These are phyloP conservation scores for Arbutus unedo DNA, from an alignment of 148 eudicot genomes.

Conservation along the genomic window DNA sequence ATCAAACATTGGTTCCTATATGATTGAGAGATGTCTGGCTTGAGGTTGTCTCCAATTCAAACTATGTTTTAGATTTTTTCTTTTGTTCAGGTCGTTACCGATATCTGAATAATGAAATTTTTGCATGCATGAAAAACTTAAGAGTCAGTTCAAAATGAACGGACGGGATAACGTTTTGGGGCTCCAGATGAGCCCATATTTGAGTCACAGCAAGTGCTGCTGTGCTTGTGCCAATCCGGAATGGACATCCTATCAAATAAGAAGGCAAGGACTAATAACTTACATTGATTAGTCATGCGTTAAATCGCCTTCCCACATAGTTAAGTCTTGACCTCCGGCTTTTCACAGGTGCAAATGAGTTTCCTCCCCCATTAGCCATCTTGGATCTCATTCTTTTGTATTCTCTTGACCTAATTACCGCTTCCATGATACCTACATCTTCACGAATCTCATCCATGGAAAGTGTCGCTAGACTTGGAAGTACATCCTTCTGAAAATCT, in stretches of 20 bases:
- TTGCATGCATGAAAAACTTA: not conserved
- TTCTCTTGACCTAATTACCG: constrained; percentile 53
- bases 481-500: constrained; percentile 68
- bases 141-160: not conserved
- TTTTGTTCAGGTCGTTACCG: no score
- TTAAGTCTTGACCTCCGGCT: constrained; percentile 49
- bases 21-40: no score
- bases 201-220: no score
- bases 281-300: constrained; percentile 20
- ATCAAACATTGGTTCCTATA: no score
- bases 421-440: constrained; percentile 58
- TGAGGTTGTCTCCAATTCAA: no score
- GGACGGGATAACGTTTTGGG: not conserved
- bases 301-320: constrained; percentile 30
- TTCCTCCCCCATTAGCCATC: constrained; percentile 23
- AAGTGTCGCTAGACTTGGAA: constrained; percentile 51
- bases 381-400: constrained; percentile 51
- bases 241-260: constrained; percentile 16
- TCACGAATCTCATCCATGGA: constrained; percentile 58
- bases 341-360: constrained; percentile 39
- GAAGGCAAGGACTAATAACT: constrained; percentile 10
- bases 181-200: no score
- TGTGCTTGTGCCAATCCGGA: not conserved
- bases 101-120: no score
- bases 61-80: no score